These are phyloP conservation scores for Zalaria obscura DNA, from an alignment of 2,329 filamentous ascomycete species.

Conservation along the genomic window DNA sequence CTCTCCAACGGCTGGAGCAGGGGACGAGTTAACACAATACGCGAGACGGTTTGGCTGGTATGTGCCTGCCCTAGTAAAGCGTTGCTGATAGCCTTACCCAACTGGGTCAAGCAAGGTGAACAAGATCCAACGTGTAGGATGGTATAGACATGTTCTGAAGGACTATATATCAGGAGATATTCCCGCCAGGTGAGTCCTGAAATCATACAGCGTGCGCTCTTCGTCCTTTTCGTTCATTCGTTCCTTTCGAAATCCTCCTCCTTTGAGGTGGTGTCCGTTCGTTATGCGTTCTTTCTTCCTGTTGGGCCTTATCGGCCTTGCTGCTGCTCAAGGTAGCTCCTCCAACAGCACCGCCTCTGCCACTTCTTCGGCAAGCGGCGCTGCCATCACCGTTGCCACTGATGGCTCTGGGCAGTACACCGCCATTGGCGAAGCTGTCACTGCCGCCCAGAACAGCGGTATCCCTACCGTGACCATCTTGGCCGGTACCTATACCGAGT, in stretches of 20 bases:
- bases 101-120: no score
- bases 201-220: neutral
- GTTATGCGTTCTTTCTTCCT: neutral
- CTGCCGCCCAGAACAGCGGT: slow-evolving; percentile 26
- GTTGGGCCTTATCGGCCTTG: neutral
- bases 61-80: no score
- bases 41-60: no score
- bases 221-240: neutral
- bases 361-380: slow-evolving; percentile 3
- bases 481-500: slow-evolving; percentile 31
- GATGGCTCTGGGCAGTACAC: slow-evolving; percentile 32
- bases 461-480: slow-evolving; percentile 30
- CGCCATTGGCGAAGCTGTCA: slow-evolving; percentile 26
- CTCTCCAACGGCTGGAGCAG: no score
- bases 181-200: no score
- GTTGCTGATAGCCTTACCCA: no score
- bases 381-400: slow-evolving; percentile 28
- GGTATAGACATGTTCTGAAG: no score
- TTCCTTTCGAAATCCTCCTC: neutral
- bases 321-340: neutral
- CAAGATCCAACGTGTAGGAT: no score
- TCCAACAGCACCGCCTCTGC: neutral
- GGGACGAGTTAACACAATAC: no score
- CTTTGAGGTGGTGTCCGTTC: neutral
- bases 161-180: no score